phyloP scores from a whole-genome alignment of 2,329 filamentous ascomycete species.

The Ilyonectria destructans region DNA sequence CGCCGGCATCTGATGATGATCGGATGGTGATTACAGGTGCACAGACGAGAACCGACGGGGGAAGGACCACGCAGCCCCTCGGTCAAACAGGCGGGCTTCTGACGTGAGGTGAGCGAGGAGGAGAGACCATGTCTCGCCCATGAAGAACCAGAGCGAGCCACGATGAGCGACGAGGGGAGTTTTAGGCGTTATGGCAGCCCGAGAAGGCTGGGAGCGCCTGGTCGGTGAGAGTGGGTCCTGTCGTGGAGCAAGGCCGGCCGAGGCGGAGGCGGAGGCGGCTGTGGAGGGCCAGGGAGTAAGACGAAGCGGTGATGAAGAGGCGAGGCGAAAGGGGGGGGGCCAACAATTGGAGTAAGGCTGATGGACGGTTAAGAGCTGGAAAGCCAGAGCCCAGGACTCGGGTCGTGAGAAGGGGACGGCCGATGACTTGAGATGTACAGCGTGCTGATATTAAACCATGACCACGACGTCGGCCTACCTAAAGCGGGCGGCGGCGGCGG shows the following conservation, averaged over 20 bases:
- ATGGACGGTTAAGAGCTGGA: conserved; percentile 34
- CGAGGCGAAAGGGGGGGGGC: conserved; percentile 23
- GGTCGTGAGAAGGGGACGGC: conserved; percentile 38
- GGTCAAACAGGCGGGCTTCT: conserved; percentile 36
- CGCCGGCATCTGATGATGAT: conserved; percentile 34
- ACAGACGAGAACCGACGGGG: conserved; percentile 33
- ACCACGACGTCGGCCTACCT: conserved; percentile 39
- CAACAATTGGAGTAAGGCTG: conserved; percentile 22
- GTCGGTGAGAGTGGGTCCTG: conserved; percentile 44
- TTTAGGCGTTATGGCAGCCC: conserved; percentile 39
- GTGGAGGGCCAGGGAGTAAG: conserved; percentile 8
- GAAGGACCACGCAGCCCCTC: conserved; percentile 36
- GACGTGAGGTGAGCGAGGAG: conserved; percentile 33
- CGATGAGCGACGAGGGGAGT: conserved; percentile 35
- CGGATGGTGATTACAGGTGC: conserved; percentile 36
- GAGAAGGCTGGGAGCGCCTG: conserved; percentile 46
- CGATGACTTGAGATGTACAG: conserved; percentile 41
- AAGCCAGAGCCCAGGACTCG: conserved; percentile 38
- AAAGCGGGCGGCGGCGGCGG: conserved; percentile 42
- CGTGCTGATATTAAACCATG: conserved; percentile 45
- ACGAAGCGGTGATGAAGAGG: conserved; percentile 32
- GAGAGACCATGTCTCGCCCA: conserved; percentile 37
- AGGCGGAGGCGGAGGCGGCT: conserved; percentile 30
- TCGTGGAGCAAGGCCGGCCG: conserved; percentile 44
- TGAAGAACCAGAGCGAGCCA: conserved; percentile 35